These are phyloP conservation scores for Umbelopsis sp. DNA, from an alignment of 192 early-diverging fungal species.

Conservation along the genomic window DNA sequence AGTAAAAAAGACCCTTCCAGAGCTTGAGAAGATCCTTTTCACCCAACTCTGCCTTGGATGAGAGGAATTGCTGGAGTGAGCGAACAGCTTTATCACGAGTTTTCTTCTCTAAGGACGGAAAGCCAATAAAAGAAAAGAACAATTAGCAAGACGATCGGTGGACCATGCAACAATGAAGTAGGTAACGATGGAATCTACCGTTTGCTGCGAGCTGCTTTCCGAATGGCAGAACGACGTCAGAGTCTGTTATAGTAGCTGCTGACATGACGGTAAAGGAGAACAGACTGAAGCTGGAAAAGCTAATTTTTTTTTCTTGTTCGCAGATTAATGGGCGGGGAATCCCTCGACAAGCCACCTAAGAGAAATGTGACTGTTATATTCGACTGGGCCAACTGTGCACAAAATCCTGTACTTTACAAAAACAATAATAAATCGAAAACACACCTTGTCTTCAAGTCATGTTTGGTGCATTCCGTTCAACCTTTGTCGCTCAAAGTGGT, in stretches of 20 bases:
- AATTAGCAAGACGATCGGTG: conserved; percentile 7
- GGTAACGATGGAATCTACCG: conserved; percentile 43
- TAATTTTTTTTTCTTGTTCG: neutral
- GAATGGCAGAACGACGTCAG: conserved; percentile 44
- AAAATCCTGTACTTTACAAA: no score
- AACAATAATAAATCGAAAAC: no score
- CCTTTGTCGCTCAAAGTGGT: conserved; percentile 53
- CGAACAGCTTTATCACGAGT: conserved; percentile 73
- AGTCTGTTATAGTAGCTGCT: neutral
- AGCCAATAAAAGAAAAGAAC: neutral
- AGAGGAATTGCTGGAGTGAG: conserved; percentile 58
- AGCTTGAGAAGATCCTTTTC: conserved; percentile 76
- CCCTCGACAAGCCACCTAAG: neutral
- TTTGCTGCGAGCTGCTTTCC: conserved; percentile 71
- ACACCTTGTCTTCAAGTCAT: conserved; percentile 21
- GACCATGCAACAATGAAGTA: neutral
- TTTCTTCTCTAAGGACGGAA: conserved; percentile 59
- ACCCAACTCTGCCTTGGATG: conserved; percentile 49
- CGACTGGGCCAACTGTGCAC: no score
- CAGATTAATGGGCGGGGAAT: neutral
- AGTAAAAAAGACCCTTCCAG: conserved; percentile 94
- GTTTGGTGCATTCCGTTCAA: conserved; percentile 63
- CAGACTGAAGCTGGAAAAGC: neutral
- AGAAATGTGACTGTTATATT: neutral
- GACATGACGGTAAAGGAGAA: neutral